Conservation (phyloP, 768 basidiomycete species). For the Leccinum arenicola region DNA sequence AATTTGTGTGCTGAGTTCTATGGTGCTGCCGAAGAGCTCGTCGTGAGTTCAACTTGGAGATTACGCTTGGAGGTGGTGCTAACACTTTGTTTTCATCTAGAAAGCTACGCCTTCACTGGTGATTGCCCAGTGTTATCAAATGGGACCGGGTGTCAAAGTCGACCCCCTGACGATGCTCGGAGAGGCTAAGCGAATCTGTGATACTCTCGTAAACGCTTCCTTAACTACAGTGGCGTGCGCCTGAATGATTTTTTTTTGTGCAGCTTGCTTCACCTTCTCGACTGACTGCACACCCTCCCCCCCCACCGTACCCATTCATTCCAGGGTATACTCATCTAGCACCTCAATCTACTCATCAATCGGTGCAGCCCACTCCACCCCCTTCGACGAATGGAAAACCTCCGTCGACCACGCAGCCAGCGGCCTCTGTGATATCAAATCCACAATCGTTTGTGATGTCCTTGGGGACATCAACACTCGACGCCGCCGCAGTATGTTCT, state of each 20-base stretch:
- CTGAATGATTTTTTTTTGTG: slow-evolving; percentile 12
- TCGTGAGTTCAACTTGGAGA: slow-evolving; percentile 48
- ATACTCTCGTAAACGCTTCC: slow-evolving; percentile 55
- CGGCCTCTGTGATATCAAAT: slow-evolving; percentile 60
- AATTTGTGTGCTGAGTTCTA: slow-evolving; percentile 86
- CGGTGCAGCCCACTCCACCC: slow-evolving; percentile 35
- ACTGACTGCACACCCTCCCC: slow-evolving; percentile 63
- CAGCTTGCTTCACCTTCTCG: slow-evolving; percentile 76
- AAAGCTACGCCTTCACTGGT: slow-evolving; percentile 65
- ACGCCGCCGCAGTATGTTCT: slow-evolving; percentile 45
- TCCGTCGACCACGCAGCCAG: slow-evolving; percentile 31
- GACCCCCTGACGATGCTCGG: slow-evolving; percentile 72
- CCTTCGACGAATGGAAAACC: slow-evolving; percentile 34
- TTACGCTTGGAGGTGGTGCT: slow-evolving; percentile 9
- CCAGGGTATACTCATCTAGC: slow-evolving; percentile 36
- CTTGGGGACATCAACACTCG: slow-evolving; percentile 51
- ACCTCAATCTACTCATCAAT: slow-evolving; percentile 30
- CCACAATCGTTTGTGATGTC: slow-evolving; percentile 73
- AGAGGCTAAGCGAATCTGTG: slow-evolving; percentile 77
- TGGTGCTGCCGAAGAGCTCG: slow-evolving; percentile 81
- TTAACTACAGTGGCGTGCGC: neutral
- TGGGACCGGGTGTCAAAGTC: slow-evolving; percentile 64
- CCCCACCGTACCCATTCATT: slow-evolving; percentile 49
- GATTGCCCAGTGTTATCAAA: slow-evolving; percentile 77
- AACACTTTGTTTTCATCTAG: slow-evolving; percentile 23